Evolutionary conservation across 78 protist species (phyloP).

Genomic region (Speleostelium caveatum): DNA sequence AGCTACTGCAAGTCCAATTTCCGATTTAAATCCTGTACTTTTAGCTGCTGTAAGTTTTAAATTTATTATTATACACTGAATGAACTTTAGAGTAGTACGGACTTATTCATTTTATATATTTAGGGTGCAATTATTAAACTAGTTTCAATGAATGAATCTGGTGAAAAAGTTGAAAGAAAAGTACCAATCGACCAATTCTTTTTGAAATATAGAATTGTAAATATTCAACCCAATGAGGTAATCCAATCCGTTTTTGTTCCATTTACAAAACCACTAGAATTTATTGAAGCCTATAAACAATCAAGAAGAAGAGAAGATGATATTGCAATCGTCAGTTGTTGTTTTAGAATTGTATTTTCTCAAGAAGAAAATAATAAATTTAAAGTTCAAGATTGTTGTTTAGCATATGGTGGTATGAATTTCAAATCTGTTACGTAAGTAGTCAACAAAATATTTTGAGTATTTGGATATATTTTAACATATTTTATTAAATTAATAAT

Average conservation of each 20-base stretch:
- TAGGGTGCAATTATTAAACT: slow-evolving; percentile 35
- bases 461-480: neutral
- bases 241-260: slow-evolving; percentile 80
- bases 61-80: neutral
- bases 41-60: slow-evolving; percentile 77
- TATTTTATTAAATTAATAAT: neutral
- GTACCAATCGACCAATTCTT: slow-evolving; percentile 44
- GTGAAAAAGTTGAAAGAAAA: neutral
- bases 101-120: neutral
- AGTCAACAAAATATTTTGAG: neutral
- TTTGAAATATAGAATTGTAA: slow-evolving; percentile 81
- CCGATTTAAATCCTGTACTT: slow-evolving; percentile 91
- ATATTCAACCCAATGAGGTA: slow-evolving; percentile 81
- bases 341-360: slow-evolving; percentile 77
- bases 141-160: slow-evolving; percentile 20
- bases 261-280: slow-evolving; percentile 61
- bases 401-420: slow-evolving; percentile 77
- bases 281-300: slow-evolving; percentile 86
- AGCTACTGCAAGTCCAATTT: slow-evolving; percentile 92
- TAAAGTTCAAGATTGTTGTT: slow-evolving; percentile 1
- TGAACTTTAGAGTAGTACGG: neutral
- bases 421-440: slow-evolving; percentile 42
- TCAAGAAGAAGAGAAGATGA: slow-evolving; percentile 93
- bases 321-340: slow-evolving; percentile 92
- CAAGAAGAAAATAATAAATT: neutral